Evolutionary conservation across 1,284 basidiomycete genomes (phyloP).

Genomic region (Tilletia caries): DNA sequence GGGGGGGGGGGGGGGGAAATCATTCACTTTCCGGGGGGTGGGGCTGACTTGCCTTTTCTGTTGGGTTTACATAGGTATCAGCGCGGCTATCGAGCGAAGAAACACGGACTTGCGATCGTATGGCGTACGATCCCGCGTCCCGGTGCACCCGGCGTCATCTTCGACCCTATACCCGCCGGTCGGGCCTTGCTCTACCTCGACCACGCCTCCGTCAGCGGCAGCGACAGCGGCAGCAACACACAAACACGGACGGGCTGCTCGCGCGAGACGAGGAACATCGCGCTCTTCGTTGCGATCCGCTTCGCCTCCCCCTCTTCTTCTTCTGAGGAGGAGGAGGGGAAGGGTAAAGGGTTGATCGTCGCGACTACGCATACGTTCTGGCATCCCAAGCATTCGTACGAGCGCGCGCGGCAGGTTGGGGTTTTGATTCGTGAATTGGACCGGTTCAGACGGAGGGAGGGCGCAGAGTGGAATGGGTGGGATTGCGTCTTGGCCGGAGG

Average conservation of each 20-base stretch:
- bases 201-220: slow-evolving; percentile 15
- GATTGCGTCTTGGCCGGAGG: slow-evolving; percentile 80
- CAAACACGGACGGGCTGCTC: slow-evolving; percentile 16
- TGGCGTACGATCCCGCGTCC: slow-evolving; percentile 27
- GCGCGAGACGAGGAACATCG: slow-evolving; percentile 37
- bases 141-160: background rate
- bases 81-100: slow-evolving; percentile 48
- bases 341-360: slow-evolving; percentile 62
- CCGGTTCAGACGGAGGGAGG: slow-evolving; percentile 59
- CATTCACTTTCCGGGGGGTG: background rate
- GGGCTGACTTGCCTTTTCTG: background rate
- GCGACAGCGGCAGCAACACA: slow-evolving; percentile 13
- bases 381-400: slow-evolving; percentile 77
- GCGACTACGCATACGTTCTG: slow-evolving; percentile 88
- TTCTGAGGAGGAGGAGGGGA: background rate
- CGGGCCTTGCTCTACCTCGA: slow-evolving; percentile 3
- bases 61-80: slow-evolving; percentile 25
- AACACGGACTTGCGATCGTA: slow-evolving; percentile 48
- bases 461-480: slow-evolving; percentile 62
- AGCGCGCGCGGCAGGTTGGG: slow-evolving; percentile 68
- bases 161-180: background rate
- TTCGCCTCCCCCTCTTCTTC: background rate
- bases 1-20: no score
- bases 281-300: slow-evolving; percentile 39
- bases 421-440: slow-evolving; percentile 66